Evolutionary conservation across 2,329 filamentous ascomycete genomes (phyloP).

Genomic region (Cadophora gregata): DNA sequence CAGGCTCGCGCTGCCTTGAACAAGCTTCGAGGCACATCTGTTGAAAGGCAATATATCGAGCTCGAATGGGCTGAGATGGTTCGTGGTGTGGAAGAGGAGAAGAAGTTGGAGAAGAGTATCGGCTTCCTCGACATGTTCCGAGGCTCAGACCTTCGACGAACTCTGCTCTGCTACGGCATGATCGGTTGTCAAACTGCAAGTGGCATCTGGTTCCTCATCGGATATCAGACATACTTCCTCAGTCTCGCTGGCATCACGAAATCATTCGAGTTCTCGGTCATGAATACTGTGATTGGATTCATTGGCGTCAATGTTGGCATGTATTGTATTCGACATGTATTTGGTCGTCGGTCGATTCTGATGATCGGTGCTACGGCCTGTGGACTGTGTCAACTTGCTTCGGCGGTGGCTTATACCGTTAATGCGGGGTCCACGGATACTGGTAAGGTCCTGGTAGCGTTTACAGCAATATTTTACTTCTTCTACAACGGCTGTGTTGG

Average conservation of each 20-base stretch:
- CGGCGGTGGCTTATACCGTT: slow-evolving; percentile 44
- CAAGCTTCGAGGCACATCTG: slow-evolving; percentile 40
- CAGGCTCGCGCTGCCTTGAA: slow-evolving; percentile 38
- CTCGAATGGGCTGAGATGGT: slow-evolving; percentile 44
- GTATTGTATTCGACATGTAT: slow-evolving; percentile 41
- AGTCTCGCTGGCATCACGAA: slow-evolving; percentile 42
- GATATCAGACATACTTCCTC: slow-evolving; percentile 22
- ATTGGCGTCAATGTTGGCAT: slow-evolving; percentile 44
- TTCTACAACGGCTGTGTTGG: slow-evolving; percentile 46
- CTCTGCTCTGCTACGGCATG: slow-evolving; percentile 41
- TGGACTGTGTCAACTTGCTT: slow-evolving; percentile 44
- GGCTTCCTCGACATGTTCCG: slow-evolving; percentile 33
- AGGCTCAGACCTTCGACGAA: slow-evolving; percentile 44
- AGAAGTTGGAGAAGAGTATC: slow-evolving; percentile 24
- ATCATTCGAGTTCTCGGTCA: slow-evolving; percentile 45
- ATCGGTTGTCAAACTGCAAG: slow-evolving; percentile 22
- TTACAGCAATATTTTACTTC: slow-evolving; percentile 45
- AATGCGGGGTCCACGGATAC: slow-evolving; percentile 38
- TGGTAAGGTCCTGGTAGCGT: slow-evolving; percentile 44
- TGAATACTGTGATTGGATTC: slow-evolving; percentile 46
- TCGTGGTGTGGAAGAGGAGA: slow-evolving; percentile 43
- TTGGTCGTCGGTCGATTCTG: slow-evolving; percentile 44
- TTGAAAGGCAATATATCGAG: slow-evolving; percentile 38
- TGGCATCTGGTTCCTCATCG: slow-evolving; percentile 22
- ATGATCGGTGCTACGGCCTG: slow-evolving; percentile 44